Conservation (phyloP, 2,329 filamentous ascomycete genomes). For the Colletotrichum agaves region DNA sequence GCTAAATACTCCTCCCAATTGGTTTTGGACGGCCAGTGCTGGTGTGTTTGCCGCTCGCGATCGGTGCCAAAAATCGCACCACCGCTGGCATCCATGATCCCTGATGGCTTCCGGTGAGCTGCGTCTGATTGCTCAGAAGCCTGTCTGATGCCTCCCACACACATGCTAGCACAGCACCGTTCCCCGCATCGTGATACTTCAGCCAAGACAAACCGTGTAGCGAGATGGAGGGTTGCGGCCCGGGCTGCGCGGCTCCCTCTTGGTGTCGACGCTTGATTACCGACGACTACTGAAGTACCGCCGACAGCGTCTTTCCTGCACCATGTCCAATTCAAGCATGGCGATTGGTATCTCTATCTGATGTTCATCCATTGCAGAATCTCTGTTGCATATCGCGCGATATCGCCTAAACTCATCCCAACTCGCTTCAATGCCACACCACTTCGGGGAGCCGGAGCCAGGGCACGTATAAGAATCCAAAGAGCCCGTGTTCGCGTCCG, state of each 20-base stretch:
- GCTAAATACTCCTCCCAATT: neutral
- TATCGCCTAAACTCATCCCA: constrained; percentile 17
- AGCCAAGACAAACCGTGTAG: constrained; percentile 14
- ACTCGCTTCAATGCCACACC: neutral
- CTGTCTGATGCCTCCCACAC: neutral
- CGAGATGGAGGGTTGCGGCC: neutral
- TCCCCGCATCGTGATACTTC: constrained; percentile 10
- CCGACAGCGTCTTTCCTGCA: neutral
- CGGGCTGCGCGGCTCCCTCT: constrained; percentile 22
- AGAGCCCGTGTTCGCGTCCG: neutral
- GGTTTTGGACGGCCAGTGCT: constrained; percentile 15
- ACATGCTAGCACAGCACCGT: neutral
- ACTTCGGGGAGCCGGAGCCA: neutral
- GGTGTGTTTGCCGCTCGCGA: constrained; percentile 19
- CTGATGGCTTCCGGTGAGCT: neutral
- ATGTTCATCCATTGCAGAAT: constrained; percentile 15
- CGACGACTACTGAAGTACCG: constrained; percentile 18
- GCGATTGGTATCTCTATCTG: constrained; percentile 1
- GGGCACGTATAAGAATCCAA: constrained; percentile 15
- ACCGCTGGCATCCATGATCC: constrained; percentile 15
- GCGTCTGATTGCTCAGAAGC: neutral
- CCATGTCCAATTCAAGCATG: neutral
- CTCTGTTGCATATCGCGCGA: constrained; percentile 19
- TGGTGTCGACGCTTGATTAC: constrained; percentile 18
- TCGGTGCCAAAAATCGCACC: constrained; percentile 33